phyloP scores from a whole-genome alignment of 768 basidiomycete species.

The Tricholoma hemisulphureum region DNA sequence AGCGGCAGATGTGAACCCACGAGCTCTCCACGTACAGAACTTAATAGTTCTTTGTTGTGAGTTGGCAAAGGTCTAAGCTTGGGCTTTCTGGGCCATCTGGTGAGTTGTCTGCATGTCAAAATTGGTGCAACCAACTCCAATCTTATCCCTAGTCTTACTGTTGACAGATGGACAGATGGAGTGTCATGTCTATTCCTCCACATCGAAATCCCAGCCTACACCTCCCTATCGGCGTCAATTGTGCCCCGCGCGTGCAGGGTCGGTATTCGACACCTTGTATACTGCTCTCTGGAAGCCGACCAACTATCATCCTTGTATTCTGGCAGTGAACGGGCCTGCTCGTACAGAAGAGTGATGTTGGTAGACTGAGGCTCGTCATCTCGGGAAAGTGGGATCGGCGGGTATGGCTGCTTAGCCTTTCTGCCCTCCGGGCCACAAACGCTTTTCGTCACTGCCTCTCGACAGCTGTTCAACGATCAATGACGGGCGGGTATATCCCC shows the following conservation, averaged over 20 bases:
- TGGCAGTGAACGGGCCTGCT: no score
- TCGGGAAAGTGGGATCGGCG: no score
- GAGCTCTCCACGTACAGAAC: slow-evolving; percentile 9
- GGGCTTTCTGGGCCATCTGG: neutral
- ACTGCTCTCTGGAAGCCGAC: neutral
- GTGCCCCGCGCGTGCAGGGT: slow-evolving; percentile 6
- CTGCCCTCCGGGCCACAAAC: no score
- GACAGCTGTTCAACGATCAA: no score
- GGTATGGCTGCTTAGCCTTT: neutral
- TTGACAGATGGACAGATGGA: neutral
- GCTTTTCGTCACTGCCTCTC: no score
- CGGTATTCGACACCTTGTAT: neutral
- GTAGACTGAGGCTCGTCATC: no score
- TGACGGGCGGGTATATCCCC: neutral
- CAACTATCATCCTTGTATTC: no score
- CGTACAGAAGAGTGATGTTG: no score
- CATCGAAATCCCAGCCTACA: neutral
- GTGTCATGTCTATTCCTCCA: neutral
- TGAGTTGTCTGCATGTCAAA: neutral
- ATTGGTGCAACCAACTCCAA: neutral
- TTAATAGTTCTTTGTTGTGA: slow-evolving; percentile 2
- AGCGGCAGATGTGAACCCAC: slow-evolving; percentile 10
- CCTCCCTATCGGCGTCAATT: slow-evolving; percentile 10
- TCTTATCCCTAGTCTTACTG: neutral
- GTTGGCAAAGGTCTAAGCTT: slow-evolving; percentile 6